Conservation (phyloP, 2,329 filamentous ascomycete genomes). For the Pseudocercospora crystallina region DNA sequence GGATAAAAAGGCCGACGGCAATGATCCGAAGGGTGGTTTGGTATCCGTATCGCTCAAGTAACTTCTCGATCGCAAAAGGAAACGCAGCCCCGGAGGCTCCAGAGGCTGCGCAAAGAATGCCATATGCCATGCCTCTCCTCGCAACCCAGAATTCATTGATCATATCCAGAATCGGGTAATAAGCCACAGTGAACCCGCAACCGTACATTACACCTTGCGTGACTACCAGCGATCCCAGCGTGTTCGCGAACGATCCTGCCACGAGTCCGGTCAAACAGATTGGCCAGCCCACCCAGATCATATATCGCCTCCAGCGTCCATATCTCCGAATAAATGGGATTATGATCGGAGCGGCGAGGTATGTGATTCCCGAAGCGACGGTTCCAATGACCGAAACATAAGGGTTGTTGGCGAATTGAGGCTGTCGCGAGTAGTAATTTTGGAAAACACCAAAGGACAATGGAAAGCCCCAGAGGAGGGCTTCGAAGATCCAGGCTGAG, state of each 20-base stretch:
- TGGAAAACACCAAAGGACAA: slow-evolving; percentile 71
- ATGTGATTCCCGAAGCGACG: slow-evolving; percentile 58
- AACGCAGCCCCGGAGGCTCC: slow-evolving; percentile 28
- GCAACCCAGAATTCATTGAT: slow-evolving; percentile 33
- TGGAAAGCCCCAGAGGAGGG: slow-evolving; percentile 51
- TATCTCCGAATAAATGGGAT: slow-evolving; percentile 45
- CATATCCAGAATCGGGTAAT: slow-evolving; percentile 32
- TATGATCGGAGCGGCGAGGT: slow-evolving; percentile 53
- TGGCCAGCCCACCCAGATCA: slow-evolving; percentile 48
- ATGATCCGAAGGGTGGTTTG: slow-evolving; percentile 26
- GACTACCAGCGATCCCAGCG: slow-evolving; percentile 55
- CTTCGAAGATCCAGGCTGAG: slow-evolving; percentile 50
- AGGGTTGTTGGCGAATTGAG: slow-evolving; percentile 55
- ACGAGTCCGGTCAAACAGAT: slow-evolving; percentile 28
- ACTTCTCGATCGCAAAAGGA: slow-evolving; percentile 23
- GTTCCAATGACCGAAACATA: slow-evolving; percentile 65
- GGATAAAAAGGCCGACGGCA: slow-evolving; percentile 25
- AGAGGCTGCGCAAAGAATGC: slow-evolving; percentile 25
- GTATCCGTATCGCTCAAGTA: slow-evolving; percentile 28
- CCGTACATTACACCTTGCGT: slow-evolving; percentile 61
- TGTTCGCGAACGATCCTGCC: slow-evolving; percentile 48
- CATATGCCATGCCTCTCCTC: slow-evolving; percentile 30
- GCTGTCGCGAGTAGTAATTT: slow-evolving; percentile 63
- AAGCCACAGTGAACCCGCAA: slow-evolving; percentile 57
- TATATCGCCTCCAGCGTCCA: slow-evolving; percentile 42